Evolutionary conservation across 2,329 filamentous ascomycete genomes (phyloP).

Genomic region (Periglandula ipomoeae): DNA sequence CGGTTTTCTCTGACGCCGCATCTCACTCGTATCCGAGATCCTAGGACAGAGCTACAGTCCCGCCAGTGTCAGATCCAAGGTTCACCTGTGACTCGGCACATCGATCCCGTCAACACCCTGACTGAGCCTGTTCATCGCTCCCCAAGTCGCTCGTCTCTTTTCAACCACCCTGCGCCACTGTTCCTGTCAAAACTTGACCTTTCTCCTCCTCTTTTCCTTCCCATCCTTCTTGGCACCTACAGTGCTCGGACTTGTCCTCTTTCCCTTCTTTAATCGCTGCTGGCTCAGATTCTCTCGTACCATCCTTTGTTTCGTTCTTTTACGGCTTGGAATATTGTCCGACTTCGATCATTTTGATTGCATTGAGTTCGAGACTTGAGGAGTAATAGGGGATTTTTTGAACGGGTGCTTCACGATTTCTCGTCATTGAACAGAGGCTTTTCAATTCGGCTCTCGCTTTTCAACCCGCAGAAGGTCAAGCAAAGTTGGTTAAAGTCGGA

Average conservation of each 20-base stretch:
- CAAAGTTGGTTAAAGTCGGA: background rate
- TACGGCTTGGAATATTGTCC: conserved; percentile 1
- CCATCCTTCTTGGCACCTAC: conserved; percentile 10
- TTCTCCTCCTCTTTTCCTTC: conserved; percentile 15
- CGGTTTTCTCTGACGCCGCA: no score
- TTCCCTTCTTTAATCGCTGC: conserved; percentile 30
- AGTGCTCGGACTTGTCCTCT: conserved; percentile 7
- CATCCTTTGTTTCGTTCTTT: no score
- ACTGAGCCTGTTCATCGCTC: background rate
- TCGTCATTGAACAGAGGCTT: background rate
- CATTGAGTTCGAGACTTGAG: background rate
- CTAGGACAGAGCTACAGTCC: conserved; percentile 2
- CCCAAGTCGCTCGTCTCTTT: background rate
- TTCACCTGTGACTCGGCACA: conserved; percentile 1
- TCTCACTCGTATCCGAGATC: no score
- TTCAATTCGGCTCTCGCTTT: background rate
- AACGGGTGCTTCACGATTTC: background rate
- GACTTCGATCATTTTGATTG: background rate
- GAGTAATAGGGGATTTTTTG: no score
- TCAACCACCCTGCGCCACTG: background rate
- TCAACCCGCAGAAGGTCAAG: background rate
- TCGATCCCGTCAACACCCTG: background rate
- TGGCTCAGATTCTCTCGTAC: conserved; percentile 53
- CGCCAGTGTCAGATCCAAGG: background rate
- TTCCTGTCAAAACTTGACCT: conserved; percentile 9